Percentiles rank a stretch among this genome's conserved stretches.
Evolutionary conservation across 495 filamentous ascomycete genomes (phyloP).

Genomic region (Xylaria palmicola): DNA sequence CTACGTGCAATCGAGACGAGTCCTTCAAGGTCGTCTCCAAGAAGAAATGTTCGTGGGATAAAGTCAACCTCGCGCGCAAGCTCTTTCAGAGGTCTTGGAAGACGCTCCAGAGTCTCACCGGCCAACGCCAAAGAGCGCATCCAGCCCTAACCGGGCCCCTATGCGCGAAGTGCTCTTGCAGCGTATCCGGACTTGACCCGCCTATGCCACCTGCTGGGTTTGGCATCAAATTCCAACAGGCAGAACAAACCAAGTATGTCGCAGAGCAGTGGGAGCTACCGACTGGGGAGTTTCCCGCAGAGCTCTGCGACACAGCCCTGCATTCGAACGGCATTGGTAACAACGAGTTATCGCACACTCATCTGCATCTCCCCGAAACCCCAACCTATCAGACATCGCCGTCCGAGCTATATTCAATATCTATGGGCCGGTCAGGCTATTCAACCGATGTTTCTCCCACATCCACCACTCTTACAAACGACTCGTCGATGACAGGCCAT

Average conservation of each 20-base stretch:
- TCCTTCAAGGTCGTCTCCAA: conserved; percentile 7
- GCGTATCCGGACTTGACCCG: background rate
- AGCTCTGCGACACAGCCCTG: too few relatives aligned
- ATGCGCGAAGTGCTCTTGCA: background rate
- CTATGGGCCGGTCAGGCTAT: background rate
- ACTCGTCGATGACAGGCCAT: background rate
- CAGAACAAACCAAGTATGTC: too few relatives aligned
- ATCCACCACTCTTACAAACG: background rate
- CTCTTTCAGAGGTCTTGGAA: background rate
- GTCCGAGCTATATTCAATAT: background rate
- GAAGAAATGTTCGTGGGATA: background rate
- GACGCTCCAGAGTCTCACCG: background rate
- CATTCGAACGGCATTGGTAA: too few relatives aligned
- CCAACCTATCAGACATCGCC: background rate
- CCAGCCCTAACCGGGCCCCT: too few relatives aligned
- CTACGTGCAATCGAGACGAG: conserved; percentile 2
- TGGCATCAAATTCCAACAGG: too few relatives aligned
- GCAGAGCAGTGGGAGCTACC: too few relatives aligned
- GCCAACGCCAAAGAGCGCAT: background rate
- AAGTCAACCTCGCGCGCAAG: background rate
- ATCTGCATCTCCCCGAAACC: background rate
- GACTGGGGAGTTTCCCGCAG: too few relatives aligned
- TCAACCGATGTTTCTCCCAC: background rate
- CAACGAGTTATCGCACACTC: background rate
- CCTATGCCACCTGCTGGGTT: too few relatives aligned